Evolutionary conservation across 768 basidiomycete species (phyloP).

Genomic region (Suillus americanus): DNA sequence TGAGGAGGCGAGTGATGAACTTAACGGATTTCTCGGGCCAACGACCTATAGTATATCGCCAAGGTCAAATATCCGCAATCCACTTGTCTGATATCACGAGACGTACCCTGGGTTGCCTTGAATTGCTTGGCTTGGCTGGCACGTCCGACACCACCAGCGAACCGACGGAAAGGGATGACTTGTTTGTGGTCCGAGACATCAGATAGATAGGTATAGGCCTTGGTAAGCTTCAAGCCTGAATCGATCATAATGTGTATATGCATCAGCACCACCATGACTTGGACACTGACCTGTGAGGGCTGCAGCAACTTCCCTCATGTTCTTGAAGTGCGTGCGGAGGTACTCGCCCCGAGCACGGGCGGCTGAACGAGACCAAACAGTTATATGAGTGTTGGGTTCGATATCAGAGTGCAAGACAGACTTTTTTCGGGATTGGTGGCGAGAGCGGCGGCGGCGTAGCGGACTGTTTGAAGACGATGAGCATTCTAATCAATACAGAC

Average conservation of each 20-base stretch:
- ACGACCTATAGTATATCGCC: slow-evolving; percentile 63
- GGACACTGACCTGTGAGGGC: slow-evolving; percentile 76
- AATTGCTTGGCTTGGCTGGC: slow-evolving; percentile 96
- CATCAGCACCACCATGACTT: neutral
- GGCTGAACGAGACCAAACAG: slow-evolving; percentile 46
- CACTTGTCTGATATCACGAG: neutral
- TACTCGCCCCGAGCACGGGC: slow-evolving; percentile 94
- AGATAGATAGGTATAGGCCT: slow-evolving; percentile 92
- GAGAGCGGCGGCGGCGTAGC: slow-evolving; percentile 87
- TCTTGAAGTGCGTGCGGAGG: slow-evolving; percentile 99
- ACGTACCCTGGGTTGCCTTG: slow-evolving; percentile 91
- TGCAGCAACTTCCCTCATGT: slow-evolving; percentile 99
- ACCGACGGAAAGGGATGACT: slow-evolving; percentile 94
- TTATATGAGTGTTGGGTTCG: slow-evolving; percentile 12
- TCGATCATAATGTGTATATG: neutral
- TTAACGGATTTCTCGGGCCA: slow-evolving; percentile 99
- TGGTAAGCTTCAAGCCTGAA: slow-evolving; percentile 86
- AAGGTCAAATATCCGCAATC: neutral
- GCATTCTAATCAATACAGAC: slow-evolving; percentile 11
- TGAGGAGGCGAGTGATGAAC: slow-evolving; percentile 90
- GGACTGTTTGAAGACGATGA: slow-evolving; percentile 55
- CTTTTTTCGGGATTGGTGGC: slow-evolving; percentile 96
- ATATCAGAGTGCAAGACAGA: slow-evolving; percentile 38
- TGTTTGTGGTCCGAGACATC: slow-evolving; percentile 97
- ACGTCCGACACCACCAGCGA: slow-evolving; percentile 92